Conservation (phyloP, 108 stramenopile genomes). For the Hondaea fermentalgiana region DNA sequence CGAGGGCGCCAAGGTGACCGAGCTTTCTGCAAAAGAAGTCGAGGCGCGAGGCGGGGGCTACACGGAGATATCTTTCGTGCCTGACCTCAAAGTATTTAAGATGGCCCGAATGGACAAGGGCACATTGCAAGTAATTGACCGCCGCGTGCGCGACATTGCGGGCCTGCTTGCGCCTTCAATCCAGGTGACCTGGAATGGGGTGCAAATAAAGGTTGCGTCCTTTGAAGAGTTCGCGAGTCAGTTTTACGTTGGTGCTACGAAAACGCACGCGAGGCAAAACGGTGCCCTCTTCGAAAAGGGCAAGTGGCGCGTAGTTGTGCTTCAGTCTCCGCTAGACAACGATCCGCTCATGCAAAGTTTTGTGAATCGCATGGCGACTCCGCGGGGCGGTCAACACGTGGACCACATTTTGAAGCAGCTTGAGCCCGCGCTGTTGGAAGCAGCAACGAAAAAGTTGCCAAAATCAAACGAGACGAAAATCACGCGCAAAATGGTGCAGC, state of each 20-base stretch:
- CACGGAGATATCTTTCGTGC: conserved; percentile 65
- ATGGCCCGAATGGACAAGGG: conserved; percentile 38
- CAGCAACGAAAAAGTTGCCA: conserved; percentile 59
- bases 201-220: conserved; percentile 24
- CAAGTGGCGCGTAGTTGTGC: conserved; percentile 41
- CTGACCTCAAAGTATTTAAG: conserved; percentile 49
- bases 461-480: conserved; percentile 40
- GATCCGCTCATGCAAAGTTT: conserved; percentile 62
- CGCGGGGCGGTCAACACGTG: conserved; percentile 76
- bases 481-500: neutral
- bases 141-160: conserved; percentile 72
- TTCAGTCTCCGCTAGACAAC: conserved; percentile 52
- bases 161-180: conserved; percentile 54
- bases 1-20: conserved; percentile 7
- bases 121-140: conserved; percentile 67
- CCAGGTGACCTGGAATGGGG: conserved; percentile 59
- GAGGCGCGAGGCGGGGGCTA: conserved; percentile 39
- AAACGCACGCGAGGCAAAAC: neutral
- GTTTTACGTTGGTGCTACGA: conserved; percentile 11
- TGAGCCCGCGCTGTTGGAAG: conserved; percentile 44
- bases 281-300: conserved; percentile 35
- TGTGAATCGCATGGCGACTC: conserved; percentile 78
- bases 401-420: conserved; percentile 23
- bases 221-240: conserved; percentile 48
- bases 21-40: neutral